These are phyloP conservation scores for Paracorniculantispora psalliotae DNA, from an alignment of 2,329 filamentous ascomycete species.

Conservation along the genomic window DNA sequence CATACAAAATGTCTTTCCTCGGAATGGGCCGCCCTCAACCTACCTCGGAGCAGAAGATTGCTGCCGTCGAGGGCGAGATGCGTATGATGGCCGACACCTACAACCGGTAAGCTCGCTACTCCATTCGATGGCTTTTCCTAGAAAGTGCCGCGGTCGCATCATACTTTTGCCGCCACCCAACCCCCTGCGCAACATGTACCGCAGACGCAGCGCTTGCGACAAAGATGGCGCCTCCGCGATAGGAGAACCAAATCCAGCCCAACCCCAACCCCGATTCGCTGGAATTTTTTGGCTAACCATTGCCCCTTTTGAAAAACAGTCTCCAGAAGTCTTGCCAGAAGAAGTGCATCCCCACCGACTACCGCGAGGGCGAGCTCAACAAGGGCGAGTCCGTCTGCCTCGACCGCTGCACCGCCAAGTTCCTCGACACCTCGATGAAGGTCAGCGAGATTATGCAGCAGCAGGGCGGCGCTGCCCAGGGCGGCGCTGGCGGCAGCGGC, in stretches of 20 bases:
- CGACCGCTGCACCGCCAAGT: constrained; percentile 95
- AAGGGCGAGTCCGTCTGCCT: constrained; percentile 98
- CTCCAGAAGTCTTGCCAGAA: constrained; percentile 76
- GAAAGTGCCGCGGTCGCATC: too few relatives aligned
- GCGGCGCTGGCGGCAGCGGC: constrained; percentile 33
- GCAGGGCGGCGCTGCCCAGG: constrained; percentile 66
- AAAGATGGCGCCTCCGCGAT: too few relatives aligned
- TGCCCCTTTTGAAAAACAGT: too few relatives aligned
- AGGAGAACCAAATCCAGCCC: too few relatives aligned
- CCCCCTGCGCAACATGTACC: too few relatives aligned
- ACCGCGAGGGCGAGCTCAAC: constrained; percentile 95
- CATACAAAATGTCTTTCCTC: constrained; percentile 38
- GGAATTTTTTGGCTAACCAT: too few relatives aligned
- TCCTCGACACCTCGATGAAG: constrained; percentile 98
- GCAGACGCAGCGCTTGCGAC: neutral
- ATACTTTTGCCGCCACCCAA: too few relatives aligned
- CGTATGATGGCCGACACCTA: constrained; percentile 98
- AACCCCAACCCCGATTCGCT: too few relatives aligned
- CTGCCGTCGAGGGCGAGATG: constrained; percentile 92
- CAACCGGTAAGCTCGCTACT: constrained; percentile 65
- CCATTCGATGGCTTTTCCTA: too few relatives aligned
- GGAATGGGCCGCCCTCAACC: constrained; percentile 66
- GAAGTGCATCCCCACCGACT: constrained; percentile 89
- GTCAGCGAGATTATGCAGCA: constrained; percentile 95
- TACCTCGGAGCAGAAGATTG: constrained; percentile 94